phyloP scores from a whole-genome alignment of 163 green algal genomes.

The Coccomyxa subellipsoidea region DNA sequence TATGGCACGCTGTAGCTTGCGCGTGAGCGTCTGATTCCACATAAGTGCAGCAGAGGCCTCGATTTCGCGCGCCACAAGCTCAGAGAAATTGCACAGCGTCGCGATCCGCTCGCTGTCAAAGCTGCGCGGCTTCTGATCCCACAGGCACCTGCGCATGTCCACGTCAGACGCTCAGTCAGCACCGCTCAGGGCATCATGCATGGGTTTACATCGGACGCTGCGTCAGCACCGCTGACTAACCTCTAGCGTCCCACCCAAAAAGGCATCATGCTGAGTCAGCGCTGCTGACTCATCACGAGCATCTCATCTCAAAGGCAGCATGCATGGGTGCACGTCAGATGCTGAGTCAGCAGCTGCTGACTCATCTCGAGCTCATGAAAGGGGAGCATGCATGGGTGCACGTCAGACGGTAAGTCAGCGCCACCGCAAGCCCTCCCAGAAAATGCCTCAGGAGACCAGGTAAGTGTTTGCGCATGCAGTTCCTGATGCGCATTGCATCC shows the following conservation, averaged over 20 bases:
- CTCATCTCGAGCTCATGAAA: background rate
- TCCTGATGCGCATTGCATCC: too few species aligned
- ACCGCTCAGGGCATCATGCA: background rate
- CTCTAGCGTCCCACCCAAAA: background rate
- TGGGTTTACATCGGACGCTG: background rate
- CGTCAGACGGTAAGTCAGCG: too few species aligned
- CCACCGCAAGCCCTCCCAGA: too few species aligned
- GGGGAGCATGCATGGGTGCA: background rate
- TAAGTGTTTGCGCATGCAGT: too few species aligned
- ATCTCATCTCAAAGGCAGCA: background rate
- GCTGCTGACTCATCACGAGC: background rate
- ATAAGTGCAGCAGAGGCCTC: conserved; percentile 31
- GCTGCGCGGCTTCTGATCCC: conserved; percentile 39
- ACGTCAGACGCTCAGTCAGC: background rate
- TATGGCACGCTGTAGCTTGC: conserved; percentile 28
- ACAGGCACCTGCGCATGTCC: background rate
- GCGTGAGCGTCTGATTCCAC: conserved; percentile 10
- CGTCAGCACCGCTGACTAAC: too few species aligned
- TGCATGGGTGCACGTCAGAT: background rate
- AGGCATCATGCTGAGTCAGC: background rate
- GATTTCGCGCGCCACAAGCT: conserved; percentile 68
- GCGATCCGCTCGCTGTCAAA: conserved; percentile 61
- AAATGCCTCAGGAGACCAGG: too few species aligned
- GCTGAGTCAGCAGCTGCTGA: background rate
- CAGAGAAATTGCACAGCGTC: conserved; percentile 67